Evolutionary conservation across 108 stramenopile species (phyloP), one percentile per base, ranked within the genome.

Genomic region (Cyclotella atomus): DNA sequence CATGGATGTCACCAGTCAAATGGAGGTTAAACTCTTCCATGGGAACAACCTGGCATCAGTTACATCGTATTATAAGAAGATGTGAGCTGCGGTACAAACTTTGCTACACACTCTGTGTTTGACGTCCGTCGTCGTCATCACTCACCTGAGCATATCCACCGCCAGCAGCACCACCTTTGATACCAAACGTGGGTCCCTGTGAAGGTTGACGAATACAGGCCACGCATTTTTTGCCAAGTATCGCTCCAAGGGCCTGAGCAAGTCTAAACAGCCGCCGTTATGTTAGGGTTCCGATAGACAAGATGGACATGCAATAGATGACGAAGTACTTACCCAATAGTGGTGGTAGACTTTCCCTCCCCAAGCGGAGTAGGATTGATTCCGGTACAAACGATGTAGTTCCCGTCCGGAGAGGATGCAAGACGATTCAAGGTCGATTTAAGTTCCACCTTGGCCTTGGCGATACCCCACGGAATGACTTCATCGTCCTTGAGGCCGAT

Each of bases 341-440:
- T 96, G 12, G 95, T 96, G 14, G 95, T 98, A 21, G 92, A 95
- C 82, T 99, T 99, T 44, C 97, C 99, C 82, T 99, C 99, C 5
- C 99, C 99, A 24, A 99, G 85, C 16, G 99, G 97, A 0, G 99
- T 99, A 1, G 99, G 99, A 75, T 99, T 99, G 69, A 99, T 98
- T 1, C 99, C 99, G 8, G 98, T 98, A 28, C 97, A 96, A 15
- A 99, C 97, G 33, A 99, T 93, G 72, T 99, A 99, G 83, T 98
- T 95, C 6, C 97, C 97, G 64, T 96, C 78, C 0, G 88, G 83
- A 14, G 72, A 63, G 21, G 41, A 62, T 55, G 85, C 84, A 14
- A 81, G 76, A 70, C 92, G 87, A 66, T 73, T 65, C n/a, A 87
- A 82, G 23, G 83, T 83, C 30, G 82, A 82, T 32, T 65, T 50